Evolutionary conservation across 129 eudicot genomes (phyloP).

Genomic region (Glebionis coronaria): DNA sequence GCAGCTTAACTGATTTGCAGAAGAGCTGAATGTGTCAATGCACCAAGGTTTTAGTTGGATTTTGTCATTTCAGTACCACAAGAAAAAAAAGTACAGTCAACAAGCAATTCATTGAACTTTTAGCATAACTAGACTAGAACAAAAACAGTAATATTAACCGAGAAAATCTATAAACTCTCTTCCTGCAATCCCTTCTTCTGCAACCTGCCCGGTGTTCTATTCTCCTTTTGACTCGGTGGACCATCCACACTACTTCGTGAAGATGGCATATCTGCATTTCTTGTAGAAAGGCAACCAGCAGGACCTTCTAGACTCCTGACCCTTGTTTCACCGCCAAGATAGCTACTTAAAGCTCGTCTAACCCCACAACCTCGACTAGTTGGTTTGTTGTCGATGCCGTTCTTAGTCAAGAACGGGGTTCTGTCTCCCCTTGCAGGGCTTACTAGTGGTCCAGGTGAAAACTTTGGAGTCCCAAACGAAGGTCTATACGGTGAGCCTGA

Average conservation of each 20-base stretch:
- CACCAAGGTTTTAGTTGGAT: not conserved
- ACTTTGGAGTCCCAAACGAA: constrained; percentile 57
- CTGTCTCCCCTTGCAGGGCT: constrained; percentile 75
- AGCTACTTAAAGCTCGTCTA: constrained; percentile 68
- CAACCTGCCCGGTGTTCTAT: constrained; percentile 32
- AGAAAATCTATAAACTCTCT: constrained; percentile 15
- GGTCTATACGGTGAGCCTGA: constrained; percentile 68
- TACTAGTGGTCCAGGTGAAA: constrained; percentile 53
- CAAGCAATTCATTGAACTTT: constrained; percentile 27
- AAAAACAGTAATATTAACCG: constrained; percentile 17
- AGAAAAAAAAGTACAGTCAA: constrained; percentile 3
- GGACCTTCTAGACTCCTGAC: constrained; percentile 55
- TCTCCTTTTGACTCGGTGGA: constrained; percentile 37
- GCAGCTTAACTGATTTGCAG: no score
- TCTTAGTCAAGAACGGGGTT: constrained; percentile 56
- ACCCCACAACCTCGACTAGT: constrained; percentile 83
- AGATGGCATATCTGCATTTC: constrained; percentile 28
- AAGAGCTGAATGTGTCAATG: no score
- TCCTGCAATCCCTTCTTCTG: constrained; percentile 7
- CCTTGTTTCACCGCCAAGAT: constrained; percentile 82
- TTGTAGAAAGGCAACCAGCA: constrained; percentile 34
- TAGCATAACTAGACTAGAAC: constrained; percentile 16
- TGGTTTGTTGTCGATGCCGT: constrained; percentile 44
- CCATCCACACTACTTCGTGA: constrained; percentile 32
- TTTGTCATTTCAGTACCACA: not conserved